These are phyloP conservation scores for Botrytis aclada DNA, from an alignment of 2,329 filamentous ascomycete genomes.

Conservation along the genomic window DNA sequence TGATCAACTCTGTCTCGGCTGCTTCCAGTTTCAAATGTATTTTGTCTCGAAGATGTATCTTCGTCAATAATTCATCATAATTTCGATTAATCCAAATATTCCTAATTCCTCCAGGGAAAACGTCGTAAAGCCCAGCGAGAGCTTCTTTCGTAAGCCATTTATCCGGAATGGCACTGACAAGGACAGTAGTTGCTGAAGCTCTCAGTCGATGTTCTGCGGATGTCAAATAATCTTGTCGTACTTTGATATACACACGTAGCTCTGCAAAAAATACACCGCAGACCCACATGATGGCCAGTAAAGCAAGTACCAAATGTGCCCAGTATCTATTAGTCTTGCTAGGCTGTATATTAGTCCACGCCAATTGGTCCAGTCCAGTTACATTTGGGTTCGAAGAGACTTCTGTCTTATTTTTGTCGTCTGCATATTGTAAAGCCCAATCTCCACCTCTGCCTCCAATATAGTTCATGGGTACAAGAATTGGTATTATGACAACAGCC, in stretches of 20 bases:
- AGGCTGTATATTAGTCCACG: conserved; percentile 51
- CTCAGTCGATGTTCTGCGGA: conserved; percentile 90
- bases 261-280: conserved; percentile 86
- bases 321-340: conserved; percentile 55
- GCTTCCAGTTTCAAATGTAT: conserved; percentile 71
- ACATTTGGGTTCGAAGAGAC: conserved; percentile 27
- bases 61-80: conserved; percentile 76
- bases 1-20: conserved; percentile 83
- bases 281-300: conserved; percentile 77
- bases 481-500: conserved; percentile 72
- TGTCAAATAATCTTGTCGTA: conserved; percentile 91
- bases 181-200: conserved; percentile 90
- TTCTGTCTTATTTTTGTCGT: conserved; percentile 35
- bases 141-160: conserved; percentile 89
- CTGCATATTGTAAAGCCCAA: conserved; percentile 38
- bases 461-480: conserved; percentile 82
- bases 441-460: conserved; percentile 60
- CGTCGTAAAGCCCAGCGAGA: conserved; percentile 81
- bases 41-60: conserved; percentile 71
- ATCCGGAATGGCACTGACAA: conserved; percentile 83
- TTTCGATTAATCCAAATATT: conserved; percentile 98
- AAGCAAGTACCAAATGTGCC: conserved; percentile 78
- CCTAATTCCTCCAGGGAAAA: conserved; percentile 90
- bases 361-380: conserved; percentile 72
- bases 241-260: conserved; percentile 80